These are phyloP conservation scores for Trapa bicornis DNA, from an alignment of 345 rosid species.

Conservation along the genomic window DNA sequence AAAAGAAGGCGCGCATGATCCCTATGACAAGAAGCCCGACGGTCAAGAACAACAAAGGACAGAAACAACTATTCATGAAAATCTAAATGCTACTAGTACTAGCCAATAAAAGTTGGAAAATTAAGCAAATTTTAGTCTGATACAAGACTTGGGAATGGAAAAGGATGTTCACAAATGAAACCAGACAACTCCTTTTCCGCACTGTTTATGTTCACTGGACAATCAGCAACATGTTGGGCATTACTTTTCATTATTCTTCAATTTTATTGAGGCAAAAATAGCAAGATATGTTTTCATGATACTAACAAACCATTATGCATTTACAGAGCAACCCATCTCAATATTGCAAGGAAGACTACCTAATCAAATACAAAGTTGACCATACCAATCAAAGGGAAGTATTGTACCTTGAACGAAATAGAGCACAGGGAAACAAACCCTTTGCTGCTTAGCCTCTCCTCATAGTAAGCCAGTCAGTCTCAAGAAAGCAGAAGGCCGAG, in stretches of 20 bases:
- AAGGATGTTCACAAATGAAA: background rate
- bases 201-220: background rate
- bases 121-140: background rate
- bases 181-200: background rate
- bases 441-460: background rate
- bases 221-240: background rate
- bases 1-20: background rate
- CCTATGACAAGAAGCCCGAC: background rate
- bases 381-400: background rate
- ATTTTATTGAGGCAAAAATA: background rate
- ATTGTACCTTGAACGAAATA: background rate
- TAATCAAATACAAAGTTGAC: background rate
- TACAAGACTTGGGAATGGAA: background rate
- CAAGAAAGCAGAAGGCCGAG: background rate
- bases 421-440: background rate
- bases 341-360: background rate
- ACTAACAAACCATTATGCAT: background rate
- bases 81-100: background rate
- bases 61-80: background rate
- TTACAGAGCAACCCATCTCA: background rate
- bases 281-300: background rate
- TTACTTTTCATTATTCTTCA: background rate
- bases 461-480: background rate
- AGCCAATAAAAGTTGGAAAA: background rate
- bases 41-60: background rate